phyloP scores from a whole-genome alignment of 2,329 filamentous ascomycete genomes.

The Ophiostoma ulmi region DNA sequence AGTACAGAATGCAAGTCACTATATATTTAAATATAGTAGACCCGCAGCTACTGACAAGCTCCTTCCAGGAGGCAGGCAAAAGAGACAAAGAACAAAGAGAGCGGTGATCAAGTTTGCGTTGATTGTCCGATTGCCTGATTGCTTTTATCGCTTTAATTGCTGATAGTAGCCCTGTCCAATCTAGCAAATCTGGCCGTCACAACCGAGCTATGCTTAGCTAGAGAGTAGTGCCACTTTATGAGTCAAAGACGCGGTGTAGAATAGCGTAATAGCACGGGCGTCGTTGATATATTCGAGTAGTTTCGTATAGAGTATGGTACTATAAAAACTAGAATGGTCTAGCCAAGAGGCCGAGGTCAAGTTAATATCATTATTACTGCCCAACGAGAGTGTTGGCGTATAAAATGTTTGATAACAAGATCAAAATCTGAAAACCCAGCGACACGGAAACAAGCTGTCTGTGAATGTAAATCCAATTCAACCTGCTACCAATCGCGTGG shows the following conservation, averaged over 20 bases:
- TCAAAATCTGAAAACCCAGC: background rate
- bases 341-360: background rate
- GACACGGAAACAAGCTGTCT: background rate
- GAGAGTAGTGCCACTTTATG: background rate
- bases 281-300: background rate
- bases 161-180: background rate
- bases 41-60: slow-evolving; percentile 6
- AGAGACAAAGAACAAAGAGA: slow-evolving; percentile 10
- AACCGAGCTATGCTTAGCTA: slow-evolving; percentile 7
- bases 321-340: background rate
- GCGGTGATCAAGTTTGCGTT: slow-evolving; percentile 12
- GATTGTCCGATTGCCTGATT: background rate
- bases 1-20: background rate
- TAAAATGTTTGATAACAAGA: background rate
- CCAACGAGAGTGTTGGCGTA: background rate
- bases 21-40: background rate
- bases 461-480: background rate
- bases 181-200: background rate
- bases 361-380: background rate
- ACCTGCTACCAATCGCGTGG: no score
- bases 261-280: background rate
- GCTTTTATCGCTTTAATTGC: background rate
- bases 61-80: background rate
- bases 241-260: slow-evolving; percentile 13
- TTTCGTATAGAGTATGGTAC: background rate